phyloP scores from a whole-genome alignment of 306 rosid species.

The Fragaria ananassa region DNA sequence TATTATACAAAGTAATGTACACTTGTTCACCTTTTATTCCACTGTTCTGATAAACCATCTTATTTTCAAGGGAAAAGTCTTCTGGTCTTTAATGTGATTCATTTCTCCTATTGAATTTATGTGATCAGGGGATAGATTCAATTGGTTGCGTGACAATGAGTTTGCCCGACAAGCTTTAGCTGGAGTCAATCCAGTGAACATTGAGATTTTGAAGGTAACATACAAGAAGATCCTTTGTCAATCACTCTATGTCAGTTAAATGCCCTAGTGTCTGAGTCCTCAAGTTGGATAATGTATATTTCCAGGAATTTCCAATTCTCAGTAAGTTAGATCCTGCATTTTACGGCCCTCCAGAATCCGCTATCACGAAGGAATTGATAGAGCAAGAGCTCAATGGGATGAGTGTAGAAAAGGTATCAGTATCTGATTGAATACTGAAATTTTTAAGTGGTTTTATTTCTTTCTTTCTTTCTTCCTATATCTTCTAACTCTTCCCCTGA shows the following conservation, averaged over 20 bases:
- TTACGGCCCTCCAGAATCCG: slow-evolving; percentile 79
- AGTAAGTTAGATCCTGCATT: slow-evolving; percentile 72
- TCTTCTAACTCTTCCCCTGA: slow-evolving; percentile 8
- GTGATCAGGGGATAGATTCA: slow-evolving; percentile 69
- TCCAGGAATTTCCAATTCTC: slow-evolving; percentile 71
- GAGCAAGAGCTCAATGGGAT: slow-evolving; percentile 75
- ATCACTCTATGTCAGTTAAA: not conserved
- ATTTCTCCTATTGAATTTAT: slow-evolving; percentile 15
- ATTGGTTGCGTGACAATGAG: slow-evolving; percentile 89
- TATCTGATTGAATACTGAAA: not conserved
- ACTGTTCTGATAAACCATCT: not conserved
- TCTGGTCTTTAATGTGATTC: not conserved
- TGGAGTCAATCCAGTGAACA: slow-evolving; percentile 88
- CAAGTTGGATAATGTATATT: slow-evolving; percentile 20
- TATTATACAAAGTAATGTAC: slow-evolving; percentile 54
- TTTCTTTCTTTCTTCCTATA: not conserved
- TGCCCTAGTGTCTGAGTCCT: slow-evolving; percentile 10
- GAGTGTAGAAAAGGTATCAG: slow-evolving; percentile 67
- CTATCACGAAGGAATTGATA: slow-evolving; percentile 66
- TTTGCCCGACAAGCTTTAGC: slow-evolving; percentile 89
- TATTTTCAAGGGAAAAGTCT: not conserved
- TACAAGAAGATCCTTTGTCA: slow-evolving; percentile 13
- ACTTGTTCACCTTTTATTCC: not conserved
- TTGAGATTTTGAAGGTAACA: slow-evolving; percentile 77
- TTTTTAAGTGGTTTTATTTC: not conserved